Percentiles rank a stretch among this genome's conserved stretches.
phyloP scores from a whole-genome alignment of 2,329 filamentous ascomycete species.

The Hymenoscyphus fraxineus region DNA sequence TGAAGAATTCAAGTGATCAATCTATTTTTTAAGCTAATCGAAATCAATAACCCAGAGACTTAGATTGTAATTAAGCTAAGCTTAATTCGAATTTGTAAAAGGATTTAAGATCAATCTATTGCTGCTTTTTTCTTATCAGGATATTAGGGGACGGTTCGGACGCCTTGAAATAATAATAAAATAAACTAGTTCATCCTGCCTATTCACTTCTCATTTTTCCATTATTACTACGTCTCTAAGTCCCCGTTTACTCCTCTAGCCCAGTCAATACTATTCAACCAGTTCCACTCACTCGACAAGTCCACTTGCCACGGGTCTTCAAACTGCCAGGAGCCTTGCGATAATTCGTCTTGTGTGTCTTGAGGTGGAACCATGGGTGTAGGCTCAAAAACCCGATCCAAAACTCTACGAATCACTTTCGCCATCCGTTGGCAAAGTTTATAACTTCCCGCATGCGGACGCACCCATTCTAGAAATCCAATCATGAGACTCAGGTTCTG shows the following conservation, averaged over 20 bases:
- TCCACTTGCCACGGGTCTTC: slow-evolving; percentile 4
- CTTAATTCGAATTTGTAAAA: too few species aligned
- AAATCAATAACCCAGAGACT: too few species aligned
- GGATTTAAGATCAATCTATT: too few species aligned
- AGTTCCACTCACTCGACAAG: slow-evolving; percentile 22
- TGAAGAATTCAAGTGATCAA: too few species aligned
- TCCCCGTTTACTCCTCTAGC: slow-evolving; percentile 9
- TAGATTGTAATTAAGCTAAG: too few species aligned
- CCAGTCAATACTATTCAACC: slow-evolving; percentile 26
- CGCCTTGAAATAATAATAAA: too few species aligned
- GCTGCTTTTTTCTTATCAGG: too few species aligned
- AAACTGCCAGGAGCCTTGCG: too few species aligned
- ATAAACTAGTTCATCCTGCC: too few species aligned
- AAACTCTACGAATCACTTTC: slow-evolving; percentile 18
- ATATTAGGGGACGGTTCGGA: too few species aligned
- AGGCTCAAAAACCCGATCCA: slow-evolving; percentile 20
- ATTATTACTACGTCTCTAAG: background rate
- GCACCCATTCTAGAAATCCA: slow-evolving; percentile 24
- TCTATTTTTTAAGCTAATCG: too few species aligned
- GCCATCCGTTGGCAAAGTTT: slow-evolving; percentile 20
- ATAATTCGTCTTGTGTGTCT: background rate
- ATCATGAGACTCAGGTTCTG: slow-evolving; percentile 21
- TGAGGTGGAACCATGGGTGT: background rate
- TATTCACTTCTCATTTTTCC: background rate
- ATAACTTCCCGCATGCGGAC: slow-evolving; percentile 20